These are phyloP conservation scores for Scedosporium apiospermum DNA, from an alignment of 2,329 filamentous ascomycete species.

Conservation along the genomic window DNA sequence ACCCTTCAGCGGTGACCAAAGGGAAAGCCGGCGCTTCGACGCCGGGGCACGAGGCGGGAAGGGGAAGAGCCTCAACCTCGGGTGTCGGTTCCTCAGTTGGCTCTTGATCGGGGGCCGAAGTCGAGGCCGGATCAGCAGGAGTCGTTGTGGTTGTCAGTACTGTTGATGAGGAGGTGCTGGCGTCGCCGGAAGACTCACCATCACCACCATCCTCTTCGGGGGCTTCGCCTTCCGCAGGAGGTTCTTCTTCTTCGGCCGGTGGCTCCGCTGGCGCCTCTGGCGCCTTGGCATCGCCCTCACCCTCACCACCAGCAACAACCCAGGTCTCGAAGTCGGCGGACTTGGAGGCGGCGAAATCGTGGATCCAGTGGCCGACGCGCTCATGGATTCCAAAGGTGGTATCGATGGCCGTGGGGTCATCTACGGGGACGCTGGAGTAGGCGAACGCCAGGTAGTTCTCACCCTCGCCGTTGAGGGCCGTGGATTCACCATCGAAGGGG, in stretches of 20 bases:
- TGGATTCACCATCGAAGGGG: slow-evolving; percentile 16
- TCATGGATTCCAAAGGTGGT: slow-evolving; percentile 33
- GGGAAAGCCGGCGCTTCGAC: slow-evolving; percentile 19
- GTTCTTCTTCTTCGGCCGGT: not conserved
- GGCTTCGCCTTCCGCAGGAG: slow-evolving; percentile 3
- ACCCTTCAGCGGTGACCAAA: slow-evolving; percentile 22
- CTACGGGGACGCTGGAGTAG: slow-evolving; percentile 25
- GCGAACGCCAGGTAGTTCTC: slow-evolving; percentile 31
- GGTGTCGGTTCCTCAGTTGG: not conserved
- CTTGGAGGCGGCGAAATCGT: slow-evolving; percentile 23
- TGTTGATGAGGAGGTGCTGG: slow-evolving; percentile 9
- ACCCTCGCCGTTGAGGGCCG: slow-evolving; percentile 24
- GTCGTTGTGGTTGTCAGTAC: slow-evolving; percentile 9
- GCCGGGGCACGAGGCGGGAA: slow-evolving; percentile 23
- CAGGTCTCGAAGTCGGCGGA: slow-evolving; percentile 23
- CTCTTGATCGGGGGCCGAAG: not conserved
- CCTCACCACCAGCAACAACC: slow-evolving; percentile 9
- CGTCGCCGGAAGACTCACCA: slow-evolving; percentile 5
- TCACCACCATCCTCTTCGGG: slow-evolving; percentile 2
- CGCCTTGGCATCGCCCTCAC: not conserved
- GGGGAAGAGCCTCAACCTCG: slow-evolving; percentile 15
- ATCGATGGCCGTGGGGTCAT: slow-evolving; percentile 23
- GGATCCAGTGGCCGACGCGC: slow-evolving; percentile 29
- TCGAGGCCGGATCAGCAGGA: not conserved
- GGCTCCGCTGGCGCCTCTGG: not conserved